A percentile compares a stretch with the other conserved stretches of the same genome.
phyloP scores from a whole-genome alignment of 495 filamentous ascomycete genomes.

The Penicillium paradoxum region DNA sequence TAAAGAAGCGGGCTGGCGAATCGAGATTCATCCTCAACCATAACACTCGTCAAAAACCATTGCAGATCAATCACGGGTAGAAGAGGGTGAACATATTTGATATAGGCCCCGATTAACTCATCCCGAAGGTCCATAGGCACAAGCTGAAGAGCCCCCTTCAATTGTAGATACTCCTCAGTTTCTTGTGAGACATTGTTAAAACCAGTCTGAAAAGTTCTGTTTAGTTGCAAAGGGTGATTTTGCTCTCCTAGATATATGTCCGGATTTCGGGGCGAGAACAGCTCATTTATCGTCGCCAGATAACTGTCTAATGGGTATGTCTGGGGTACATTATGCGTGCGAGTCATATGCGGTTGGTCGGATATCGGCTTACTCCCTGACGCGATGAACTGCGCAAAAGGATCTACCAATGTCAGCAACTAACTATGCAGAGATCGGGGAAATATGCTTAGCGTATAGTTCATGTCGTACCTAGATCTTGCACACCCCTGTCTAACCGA shows the following conservation, averaged over 20 bases:
- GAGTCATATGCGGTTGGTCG: constrained; percentile 1
- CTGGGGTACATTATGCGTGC: constrained; percentile 4
- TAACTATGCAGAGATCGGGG: not conserved
- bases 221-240: not conserved
- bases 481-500: not conserved
- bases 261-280: not conserved
- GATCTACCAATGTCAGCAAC: not conserved
- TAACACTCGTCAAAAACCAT: constrained; percentile 1
- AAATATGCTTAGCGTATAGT: not conserved
- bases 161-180: not conserved
- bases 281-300: constrained; percentile 2
- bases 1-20: constrained; percentile 3
- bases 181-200: constrained; percentile 2
- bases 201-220: not conserved
- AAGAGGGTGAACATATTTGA: constrained; percentile 8
- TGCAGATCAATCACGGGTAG: constrained; percentile 4
- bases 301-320: constrained; percentile 9
- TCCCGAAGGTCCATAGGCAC: constrained; percentile 2
- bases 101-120: constrained; percentile 2
- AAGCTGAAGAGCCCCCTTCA: constrained; percentile 4
- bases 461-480: not conserved
- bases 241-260: not conserved
- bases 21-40: constrained; percentile 2
- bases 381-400: not conserved
- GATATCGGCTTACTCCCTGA: constrained; percentile 3